Evolutionary conservation across 345 rosid genomes (phyloP).

Genomic region (Eucalyptus erythrocorys): DNA sequence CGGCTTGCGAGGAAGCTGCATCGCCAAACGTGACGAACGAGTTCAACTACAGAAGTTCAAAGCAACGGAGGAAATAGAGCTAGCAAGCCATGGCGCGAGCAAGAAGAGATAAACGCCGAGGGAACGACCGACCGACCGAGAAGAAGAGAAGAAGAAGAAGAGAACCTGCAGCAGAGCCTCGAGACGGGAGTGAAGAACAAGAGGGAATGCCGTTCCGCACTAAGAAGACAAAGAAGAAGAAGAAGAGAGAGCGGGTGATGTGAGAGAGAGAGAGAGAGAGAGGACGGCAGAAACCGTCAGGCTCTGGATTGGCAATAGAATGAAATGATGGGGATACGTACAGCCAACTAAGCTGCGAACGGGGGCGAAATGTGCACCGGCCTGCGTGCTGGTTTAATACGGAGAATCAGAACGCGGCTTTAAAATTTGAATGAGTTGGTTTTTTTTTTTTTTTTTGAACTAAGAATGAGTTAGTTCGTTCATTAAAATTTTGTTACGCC

Average conservation of each 20-base stretch:
- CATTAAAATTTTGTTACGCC: neutral
- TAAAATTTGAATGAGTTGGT: neutral
- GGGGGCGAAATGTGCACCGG: neutral
- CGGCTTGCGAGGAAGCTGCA: neutral
- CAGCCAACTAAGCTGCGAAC: neutral
- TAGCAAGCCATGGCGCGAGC: neutral
- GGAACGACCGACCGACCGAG: neutral
- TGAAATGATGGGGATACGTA: neutral
- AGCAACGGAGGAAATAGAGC: neutral
- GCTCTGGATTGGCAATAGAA: neutral
- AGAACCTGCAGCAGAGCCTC: neutral
- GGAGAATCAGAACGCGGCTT: neutral
- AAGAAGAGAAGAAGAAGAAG: neutral
- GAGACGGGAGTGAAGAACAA: neutral
- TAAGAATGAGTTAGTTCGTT: neutral
- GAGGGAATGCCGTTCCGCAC: neutral
- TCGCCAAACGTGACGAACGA: neutral
- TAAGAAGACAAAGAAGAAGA: neutral
- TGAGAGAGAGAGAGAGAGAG: neutral
- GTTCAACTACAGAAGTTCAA: neutral
- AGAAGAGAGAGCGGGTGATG: neutral
- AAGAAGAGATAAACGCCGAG: neutral
- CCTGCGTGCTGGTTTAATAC: neutral
- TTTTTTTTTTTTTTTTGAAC: too few relatives aligned
- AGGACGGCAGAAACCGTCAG: neutral